These are phyloP conservation scores for Colletotrichum sp. DNA, from an alignment of 2,329 filamentous ascomycete species.

Conservation along the genomic window DNA sequence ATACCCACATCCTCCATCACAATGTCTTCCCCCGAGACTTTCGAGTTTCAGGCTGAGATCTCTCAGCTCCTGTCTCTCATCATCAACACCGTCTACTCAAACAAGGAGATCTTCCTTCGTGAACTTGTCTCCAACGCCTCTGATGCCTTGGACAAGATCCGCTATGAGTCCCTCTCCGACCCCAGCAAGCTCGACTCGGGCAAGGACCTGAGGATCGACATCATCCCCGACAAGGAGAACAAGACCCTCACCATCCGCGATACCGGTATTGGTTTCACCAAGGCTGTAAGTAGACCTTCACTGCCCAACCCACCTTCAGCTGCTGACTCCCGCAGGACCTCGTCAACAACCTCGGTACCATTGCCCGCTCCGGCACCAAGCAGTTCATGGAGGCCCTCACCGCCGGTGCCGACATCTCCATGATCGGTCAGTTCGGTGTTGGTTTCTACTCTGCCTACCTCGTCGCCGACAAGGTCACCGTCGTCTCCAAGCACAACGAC, in stretches of 20 bases:
- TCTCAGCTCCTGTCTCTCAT: slow-evolving; percentile 99
- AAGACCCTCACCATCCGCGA: slow-evolving; percentile 98
- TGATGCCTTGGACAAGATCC: slow-evolving; percentile 99
- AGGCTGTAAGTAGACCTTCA: slow-evolving; percentile 77
- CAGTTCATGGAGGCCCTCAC: slow-evolving; percentile 99
- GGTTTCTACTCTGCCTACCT: slow-evolving; percentile 99
- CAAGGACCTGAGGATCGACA: slow-evolving; percentile 99
- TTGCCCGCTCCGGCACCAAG: slow-evolving; percentile 98
- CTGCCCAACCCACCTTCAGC: not conserved
- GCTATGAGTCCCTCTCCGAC: slow-evolving; percentile 97
- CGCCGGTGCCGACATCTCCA: slow-evolving; percentile 98
- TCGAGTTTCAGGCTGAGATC: slow-evolving; percentile 99
- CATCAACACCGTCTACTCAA: slow-evolving; percentile 99
- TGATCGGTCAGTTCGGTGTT: slow-evolving; percentile 99
- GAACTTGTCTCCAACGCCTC: slow-evolving; percentile 98
- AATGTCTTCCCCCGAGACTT: slow-evolving; percentile 84
- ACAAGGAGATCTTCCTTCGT: slow-evolving; percentile 99
- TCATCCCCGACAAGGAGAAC: slow-evolving; percentile 95
- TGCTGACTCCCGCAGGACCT: slow-evolving; percentile 73
- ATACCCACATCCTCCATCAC: slow-evolving; percentile 39
- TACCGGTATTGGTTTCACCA: slow-evolving; percentile 99
- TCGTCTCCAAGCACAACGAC: slow-evolving; percentile 99
- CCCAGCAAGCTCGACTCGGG: slow-evolving; percentile 94
- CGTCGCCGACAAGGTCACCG: slow-evolving; percentile 93
- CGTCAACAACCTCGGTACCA: slow-evolving; percentile 99